Evolutionary conservation across 495 filamentous ascomycete genomes (phyloP).

Genomic region (Xylaria telfairii): DNA sequence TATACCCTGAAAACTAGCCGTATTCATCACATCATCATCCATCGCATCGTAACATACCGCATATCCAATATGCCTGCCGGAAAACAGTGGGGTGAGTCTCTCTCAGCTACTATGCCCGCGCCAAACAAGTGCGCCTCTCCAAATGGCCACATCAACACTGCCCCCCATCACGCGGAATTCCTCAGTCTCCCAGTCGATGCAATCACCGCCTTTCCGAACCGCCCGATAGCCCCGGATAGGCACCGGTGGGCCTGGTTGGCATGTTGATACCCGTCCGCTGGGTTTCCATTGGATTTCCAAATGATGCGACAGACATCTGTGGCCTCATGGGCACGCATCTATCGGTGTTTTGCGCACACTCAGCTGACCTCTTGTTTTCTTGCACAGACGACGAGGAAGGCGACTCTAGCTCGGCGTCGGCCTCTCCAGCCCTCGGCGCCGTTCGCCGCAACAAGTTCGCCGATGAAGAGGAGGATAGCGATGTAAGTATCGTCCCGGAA

Average conservation of each 20-base stretch:
- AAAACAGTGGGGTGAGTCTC: constrained; percentile 47
- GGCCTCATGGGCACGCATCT: constrained; percentile 8
- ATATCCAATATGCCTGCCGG: constrained; percentile 38
- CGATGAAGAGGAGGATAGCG: constrained; percentile 87
- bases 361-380: constrained; percentile 45
- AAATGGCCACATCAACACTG: constrained; percentile 27
- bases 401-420: constrained; percentile 63
- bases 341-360: constrained; percentile 15
- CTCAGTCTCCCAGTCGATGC: constrained; percentile 15
- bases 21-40: background rate
- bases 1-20: background rate
- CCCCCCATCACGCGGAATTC: constrained; percentile 22
- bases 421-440: constrained; percentile 66
- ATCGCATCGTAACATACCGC: background rate
- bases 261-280: constrained; percentile 29
- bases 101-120: constrained; percentile 1
- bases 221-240: constrained; percentile 17
- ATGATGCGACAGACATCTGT: constrained; percentile 31
- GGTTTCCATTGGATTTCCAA: constrained; percentile 15
- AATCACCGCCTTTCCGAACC: constrained; percentile 13
- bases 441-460: constrained; percentile 68
- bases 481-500: constrained; percentile 63
- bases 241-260: constrained; percentile 20
- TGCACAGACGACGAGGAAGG: constrained; percentile 69
- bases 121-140: constrained; percentile 25